Base-by-base conservation (phyloP, 305 asterid species). In the Euphrasia arctica region DNA sequence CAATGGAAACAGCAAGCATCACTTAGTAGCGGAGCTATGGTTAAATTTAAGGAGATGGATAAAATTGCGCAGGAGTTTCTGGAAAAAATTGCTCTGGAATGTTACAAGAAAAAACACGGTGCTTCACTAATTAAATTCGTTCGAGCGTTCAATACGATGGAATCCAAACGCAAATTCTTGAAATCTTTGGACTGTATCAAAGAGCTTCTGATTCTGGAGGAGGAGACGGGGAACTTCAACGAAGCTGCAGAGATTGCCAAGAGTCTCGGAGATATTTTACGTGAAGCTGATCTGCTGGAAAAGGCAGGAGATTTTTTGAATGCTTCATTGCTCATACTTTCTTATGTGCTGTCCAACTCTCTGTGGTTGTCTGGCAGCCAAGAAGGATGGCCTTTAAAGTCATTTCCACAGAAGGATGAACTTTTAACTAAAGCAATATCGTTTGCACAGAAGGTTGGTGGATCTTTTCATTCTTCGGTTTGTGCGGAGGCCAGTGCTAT, bases 161-260 rank as follows among this genome's bases (percentile, higher is more conserved):
- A 75, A 18, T 72, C 75, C 32, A 81, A 70, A 69, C 86, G 90
- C 18, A 68, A 15, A 52, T 77, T 89, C 67, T 76, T 86, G 75
- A 86, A 60, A 63, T 67, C 80, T 0, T 5, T 56, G 39, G 82
- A 75, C 29, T 76, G 83, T 63, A 70, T 83, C 34, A 78, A 75
- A 9, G 87, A 79, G 72, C 82, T 84, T 55, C 28, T 81, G 51
- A 42, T 62, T 51, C 49, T 89, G 71, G 92, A 89, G 70, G 81
- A 81, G 67, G 89, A 84, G 72, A 75, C 70, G 0, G 81, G 79
- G 31, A 79, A 84, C 65, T 84, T 84, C 71, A 9, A 4, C 22
- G 89, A 84, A 77, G 96, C 95, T 64, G 88, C 81, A 3, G 82
- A 79, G 45, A 75, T 81, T 61, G 89, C 90, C 0, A 77, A 69